Evolutionary conservation across 306 rosid genomes (phyloP).

Genomic region (Echinosophora koreensis): DNA sequence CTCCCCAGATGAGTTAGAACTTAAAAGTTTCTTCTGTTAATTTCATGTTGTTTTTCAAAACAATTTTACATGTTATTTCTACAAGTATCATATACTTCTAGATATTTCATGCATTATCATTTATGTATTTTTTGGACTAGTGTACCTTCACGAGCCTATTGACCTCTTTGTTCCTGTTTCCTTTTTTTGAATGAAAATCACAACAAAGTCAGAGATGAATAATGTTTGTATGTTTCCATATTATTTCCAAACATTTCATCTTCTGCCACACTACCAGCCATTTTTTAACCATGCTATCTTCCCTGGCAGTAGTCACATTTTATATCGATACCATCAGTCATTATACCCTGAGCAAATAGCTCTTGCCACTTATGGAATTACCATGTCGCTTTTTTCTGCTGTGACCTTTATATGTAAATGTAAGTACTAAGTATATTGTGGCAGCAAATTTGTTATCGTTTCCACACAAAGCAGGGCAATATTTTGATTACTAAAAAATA

Average conservation of each 20-base stretch:
- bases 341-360: neutral
- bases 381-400: neutral
- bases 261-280: neutral
- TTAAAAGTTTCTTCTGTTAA: neutral
- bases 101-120: constrained; percentile 20
- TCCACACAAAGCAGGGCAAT: constrained; percentile 7
- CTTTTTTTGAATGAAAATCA: neutral
- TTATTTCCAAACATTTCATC: neutral
- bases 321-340: neutral
- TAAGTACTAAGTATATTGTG: neutral
- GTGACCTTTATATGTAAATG: neutral
- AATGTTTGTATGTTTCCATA: neutral
- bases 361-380: neutral
- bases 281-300: neutral
- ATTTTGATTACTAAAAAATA: neutral
- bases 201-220: neutral
- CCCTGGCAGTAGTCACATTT: neutral
- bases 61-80: constrained; percentile 13
- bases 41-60: neutral
- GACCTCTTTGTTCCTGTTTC: neutral
- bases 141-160: neutral
- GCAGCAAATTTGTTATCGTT: neutral
- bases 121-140: neutral
- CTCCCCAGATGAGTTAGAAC: constrained; percentile 26
- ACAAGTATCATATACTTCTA: neutral